Evolutionary conservation across 208 protist genomes (phyloP).

Genomic region (Wallacemonas sp.): DNA sequence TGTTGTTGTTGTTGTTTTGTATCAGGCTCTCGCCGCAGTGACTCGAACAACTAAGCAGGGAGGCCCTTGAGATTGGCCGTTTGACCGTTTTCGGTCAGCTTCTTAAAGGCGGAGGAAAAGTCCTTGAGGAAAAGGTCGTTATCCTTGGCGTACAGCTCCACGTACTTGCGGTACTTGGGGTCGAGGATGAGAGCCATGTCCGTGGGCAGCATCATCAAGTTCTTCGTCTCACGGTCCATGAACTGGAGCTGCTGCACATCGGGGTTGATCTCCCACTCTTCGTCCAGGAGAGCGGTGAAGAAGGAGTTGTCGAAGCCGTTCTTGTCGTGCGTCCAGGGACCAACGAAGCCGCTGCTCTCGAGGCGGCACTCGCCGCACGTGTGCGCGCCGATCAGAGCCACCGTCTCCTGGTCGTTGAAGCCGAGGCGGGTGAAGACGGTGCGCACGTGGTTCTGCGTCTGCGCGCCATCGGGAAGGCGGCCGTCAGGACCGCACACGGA

Average conservation of each 20-base stretch:
- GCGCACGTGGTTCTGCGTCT: slow-evolving; percentile 79
- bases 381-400: slow-evolving; percentile 93
- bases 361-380: slow-evolving; percentile 90
- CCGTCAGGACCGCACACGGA: slow-evolving; percentile 72
- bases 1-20: no score
- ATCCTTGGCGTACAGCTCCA: slow-evolving; percentile 91
- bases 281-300: slow-evolving; percentile 82
- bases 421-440: slow-evolving; percentile 92
- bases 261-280: slow-evolving; percentile 83
- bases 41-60: neutral
- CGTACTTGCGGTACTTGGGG: slow-evolving; percentile 76
- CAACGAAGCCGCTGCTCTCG: slow-evolving; percentile 81
- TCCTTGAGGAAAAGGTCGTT: slow-evolving; percentile 88
- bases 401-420: slow-evolving; percentile 94
- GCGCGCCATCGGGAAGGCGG: slow-evolving; percentile 86
- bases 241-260: slow-evolving; percentile 67
- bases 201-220: slow-evolving; percentile 94
- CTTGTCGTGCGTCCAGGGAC: slow-evolving; percentile 91
- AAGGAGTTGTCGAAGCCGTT: slow-evolving; percentile 93
- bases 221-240: slow-evolving; percentile 71
- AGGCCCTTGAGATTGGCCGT: slow-evolving; percentile 1
- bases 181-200: slow-evolving; percentile 89
- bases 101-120: slow-evolving; percentile 84
- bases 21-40: no score
- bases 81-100: slow-evolving; percentile 68